These are phyloP conservation scores for Cadophora gregata DNA, from an alignment of 2,329 filamentous ascomycete genomes.

Conservation along the genomic window DNA sequence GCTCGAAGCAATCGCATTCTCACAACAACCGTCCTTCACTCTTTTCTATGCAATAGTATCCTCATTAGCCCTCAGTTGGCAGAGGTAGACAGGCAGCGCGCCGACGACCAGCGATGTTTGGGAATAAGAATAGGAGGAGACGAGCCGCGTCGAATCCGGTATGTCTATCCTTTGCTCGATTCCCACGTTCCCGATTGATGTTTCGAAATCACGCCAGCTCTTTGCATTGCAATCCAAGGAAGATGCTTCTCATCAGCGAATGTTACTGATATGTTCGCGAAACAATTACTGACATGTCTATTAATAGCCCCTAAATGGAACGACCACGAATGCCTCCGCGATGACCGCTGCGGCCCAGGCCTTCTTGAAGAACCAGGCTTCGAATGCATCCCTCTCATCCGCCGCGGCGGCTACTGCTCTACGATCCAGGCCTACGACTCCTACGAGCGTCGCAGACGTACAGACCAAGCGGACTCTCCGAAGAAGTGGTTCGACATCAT, in stretches of 20 bases:
- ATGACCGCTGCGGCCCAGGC: slow-evolving; percentile 82
- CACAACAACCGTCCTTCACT: slow-evolving; percentile 18
- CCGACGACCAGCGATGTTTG: slow-evolving; percentile 43
- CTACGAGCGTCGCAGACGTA: slow-evolving; percentile 79
- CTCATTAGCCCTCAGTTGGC: slow-evolving; percentile 44
- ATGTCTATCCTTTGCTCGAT: slow-evolving; percentile 33
- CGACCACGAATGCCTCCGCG: slow-evolving; percentile 73
- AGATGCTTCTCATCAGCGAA: slow-evolving; percentile 15
- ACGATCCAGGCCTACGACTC: slow-evolving; percentile 76
- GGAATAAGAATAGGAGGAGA: slow-evolving; percentile 44
- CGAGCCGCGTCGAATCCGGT: slow-evolving; percentile 51
- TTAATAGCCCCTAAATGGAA: slow-evolving; percentile 63
- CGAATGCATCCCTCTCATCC: slow-evolving; percentile 73
- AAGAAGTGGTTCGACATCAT: slow-evolving; percentile 75
- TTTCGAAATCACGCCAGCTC: slow-evolving; percentile 32
- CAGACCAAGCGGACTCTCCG: slow-evolving; percentile 86
- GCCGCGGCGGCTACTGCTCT: slow-evolving; percentile 88
- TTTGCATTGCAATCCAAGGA: slow-evolving; percentile 27
- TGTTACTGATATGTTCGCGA: slow-evolving; percentile 21
- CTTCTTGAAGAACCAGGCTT: slow-evolving; percentile 71
- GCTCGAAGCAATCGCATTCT: slow-evolving; percentile 3
- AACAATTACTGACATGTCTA: slow-evolving; percentile 35
- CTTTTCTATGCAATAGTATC: slow-evolving; percentile 41
- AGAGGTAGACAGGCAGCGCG: slow-evolving; percentile 38
- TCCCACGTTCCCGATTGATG: slow-evolving; percentile 18